Evolutionary conservation across 805 yeast genomes (phyloP).

Genomic region (Starmerella bombi): DNA sequence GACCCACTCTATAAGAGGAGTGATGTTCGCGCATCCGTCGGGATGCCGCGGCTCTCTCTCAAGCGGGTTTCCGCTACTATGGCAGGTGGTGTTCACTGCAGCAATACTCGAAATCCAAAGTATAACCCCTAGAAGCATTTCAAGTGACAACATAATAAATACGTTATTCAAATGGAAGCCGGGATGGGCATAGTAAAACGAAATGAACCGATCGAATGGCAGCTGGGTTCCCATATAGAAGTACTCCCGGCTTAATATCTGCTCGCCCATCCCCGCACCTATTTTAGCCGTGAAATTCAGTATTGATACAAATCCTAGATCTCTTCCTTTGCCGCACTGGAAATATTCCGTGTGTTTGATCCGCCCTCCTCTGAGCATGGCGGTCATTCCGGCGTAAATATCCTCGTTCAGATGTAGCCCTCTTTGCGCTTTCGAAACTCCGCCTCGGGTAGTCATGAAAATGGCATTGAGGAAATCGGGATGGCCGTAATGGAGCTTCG

Average conservation of each 20-base stretch:
- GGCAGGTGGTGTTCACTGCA: conserved; percentile 48
- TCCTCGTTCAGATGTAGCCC: conserved; percentile 76
- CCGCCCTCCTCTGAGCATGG: conserved; percentile 64
- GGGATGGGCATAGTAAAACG: conserved; percentile 76
- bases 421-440: conserved; percentile 73
- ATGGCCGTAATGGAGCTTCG: conserved; percentile 75
- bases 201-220: conserved; percentile 63
- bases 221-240: conserved; percentile 64
- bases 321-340: conserved; percentile 81
- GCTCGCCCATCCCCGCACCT: conserved; percentile 89
- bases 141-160: conserved; percentile 55
- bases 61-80: conserved; percentile 44
- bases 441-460: conserved; percentile 76
- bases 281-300: conserved; percentile 71
- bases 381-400: conserved; percentile 77
- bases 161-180: conserved; percentile 75
- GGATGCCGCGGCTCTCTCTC: conserved; percentile 52
- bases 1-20: conserved; percentile 64
- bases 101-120: conserved; percentile 53
- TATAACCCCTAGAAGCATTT: conserved; percentile 45
- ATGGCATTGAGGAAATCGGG: conserved; percentile 68
- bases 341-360: conserved; percentile 72
- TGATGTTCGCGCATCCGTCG: conserved; percentile 54
- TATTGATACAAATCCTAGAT: conserved; percentile 72
- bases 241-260: conserved; percentile 69